Conservation (phyloP, 495 filamentous ascomycete species). For the Penicillium soppii region DNA sequence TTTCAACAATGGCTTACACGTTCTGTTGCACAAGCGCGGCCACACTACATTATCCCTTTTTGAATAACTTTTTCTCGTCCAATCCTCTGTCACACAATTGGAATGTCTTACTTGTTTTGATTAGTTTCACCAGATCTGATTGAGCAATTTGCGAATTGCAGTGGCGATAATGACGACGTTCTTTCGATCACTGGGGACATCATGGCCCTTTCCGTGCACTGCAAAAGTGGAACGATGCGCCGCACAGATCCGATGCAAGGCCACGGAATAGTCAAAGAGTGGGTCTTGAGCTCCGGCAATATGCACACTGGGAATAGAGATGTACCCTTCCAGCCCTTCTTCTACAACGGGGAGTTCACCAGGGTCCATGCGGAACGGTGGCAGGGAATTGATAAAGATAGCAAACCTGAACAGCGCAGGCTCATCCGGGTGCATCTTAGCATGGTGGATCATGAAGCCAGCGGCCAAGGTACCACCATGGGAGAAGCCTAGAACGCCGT, state of each 20-base stretch:
- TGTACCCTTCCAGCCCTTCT: slow-evolving; percentile 19
- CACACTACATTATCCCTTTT: neutral
- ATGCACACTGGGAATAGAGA: slow-evolving; percentile 28
- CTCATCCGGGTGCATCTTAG: slow-evolving; percentile 21
- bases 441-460: slow-evolving; percentile 33
- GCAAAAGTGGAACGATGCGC: slow-evolving; percentile 17
- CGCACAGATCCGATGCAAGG: slow-evolving; percentile 28
- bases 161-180: slow-evolving; percentile 25
- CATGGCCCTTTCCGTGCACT: slow-evolving; percentile 33
- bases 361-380: slow-evolving; percentile 31
- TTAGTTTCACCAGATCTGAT: slow-evolving; percentile 16
- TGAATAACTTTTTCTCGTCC: neutral
- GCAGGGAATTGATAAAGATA: slow-evolving; percentile 35
- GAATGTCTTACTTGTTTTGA: neutral
- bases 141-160: slow-evolving; percentile 26
- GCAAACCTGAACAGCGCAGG: slow-evolving; percentile 32
- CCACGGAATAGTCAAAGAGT: slow-evolving; percentile 28
- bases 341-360: slow-evolving; percentile 23
- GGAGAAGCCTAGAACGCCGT: slow-evolving; percentile 39
- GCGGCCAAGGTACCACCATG: slow-evolving; percentile 37
- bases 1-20: neutral
- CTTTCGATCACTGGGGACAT: slow-evolving; percentile 30
- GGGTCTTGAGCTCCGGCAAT: slow-evolving; percentile 30
- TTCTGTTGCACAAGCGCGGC: neutral
- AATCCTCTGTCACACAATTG: neutral